phyloP scores from a whole-genome alignment of 495 filamentous ascomycete species.

The Hyaloscypha finlandica region DNA sequence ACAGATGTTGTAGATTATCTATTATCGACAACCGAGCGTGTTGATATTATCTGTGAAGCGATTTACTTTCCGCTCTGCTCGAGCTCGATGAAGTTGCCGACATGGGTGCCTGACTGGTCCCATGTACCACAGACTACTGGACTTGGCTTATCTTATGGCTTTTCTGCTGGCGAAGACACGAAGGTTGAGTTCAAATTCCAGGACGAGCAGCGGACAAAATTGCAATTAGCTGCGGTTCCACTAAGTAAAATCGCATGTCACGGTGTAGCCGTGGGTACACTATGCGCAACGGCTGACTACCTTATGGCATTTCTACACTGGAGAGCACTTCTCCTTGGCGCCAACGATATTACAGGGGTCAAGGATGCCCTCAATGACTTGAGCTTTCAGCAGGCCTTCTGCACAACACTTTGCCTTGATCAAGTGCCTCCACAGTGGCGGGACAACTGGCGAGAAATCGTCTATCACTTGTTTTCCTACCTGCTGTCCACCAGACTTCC shows the following conservation, averaged over 20 bases:
- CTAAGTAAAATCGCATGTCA: conserved; percentile 28
- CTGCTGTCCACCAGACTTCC: conserved; percentile 33
- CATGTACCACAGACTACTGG: conserved; percentile 21
- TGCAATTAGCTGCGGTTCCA: conserved; percentile 31
- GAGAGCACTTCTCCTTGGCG: conserved; percentile 23
- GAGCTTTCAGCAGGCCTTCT: conserved; percentile 31
- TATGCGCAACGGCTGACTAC: conserved; percentile 28
- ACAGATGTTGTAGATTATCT: conserved; percentile 34
- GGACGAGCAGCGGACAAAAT: conserved; percentile 22
- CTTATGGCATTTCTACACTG: conserved; percentile 38
- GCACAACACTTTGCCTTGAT: conserved; percentile 33
- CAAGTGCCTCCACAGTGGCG: conserved; percentile 20
- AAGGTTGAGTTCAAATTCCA: conserved; percentile 26
- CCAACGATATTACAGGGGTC: not conserved
- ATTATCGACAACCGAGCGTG: conserved; percentile 28
- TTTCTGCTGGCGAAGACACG: conserved; percentile 30
- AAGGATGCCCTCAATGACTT: conserved; percentile 7
- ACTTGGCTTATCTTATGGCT: conserved; percentile 25
- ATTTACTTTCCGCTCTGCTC: conserved; percentile 65
- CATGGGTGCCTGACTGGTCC: conserved; percentile 40
- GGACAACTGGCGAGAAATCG: conserved; percentile 19
- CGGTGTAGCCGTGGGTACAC: conserved; percentile 32
- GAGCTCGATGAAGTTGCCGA: conserved; percentile 37
- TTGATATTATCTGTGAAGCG: conserved; percentile 62
- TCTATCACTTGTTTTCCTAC: conserved; percentile 33